Percentiles rank a stretch among this genome's conserved stretches.
Conservation (phyloP, 1,139 yeast species). For the Hansenula lynferdii region DNA sequence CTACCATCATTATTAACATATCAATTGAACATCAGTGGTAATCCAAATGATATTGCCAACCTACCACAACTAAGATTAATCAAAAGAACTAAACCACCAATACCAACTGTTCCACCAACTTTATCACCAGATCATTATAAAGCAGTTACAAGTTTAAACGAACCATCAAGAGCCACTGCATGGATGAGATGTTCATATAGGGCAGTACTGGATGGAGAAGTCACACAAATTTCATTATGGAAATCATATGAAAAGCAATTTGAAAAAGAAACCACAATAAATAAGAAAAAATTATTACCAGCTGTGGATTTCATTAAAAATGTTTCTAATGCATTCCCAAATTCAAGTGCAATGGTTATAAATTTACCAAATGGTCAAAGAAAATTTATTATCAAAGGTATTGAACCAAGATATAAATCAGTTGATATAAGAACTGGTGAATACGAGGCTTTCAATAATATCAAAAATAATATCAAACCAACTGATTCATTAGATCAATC, state of each 20-base stretch:
- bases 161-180: slow-evolving; percentile 88
- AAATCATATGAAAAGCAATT: slow-evolving; percentile 89
- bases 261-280: slow-evolving; percentile 41
- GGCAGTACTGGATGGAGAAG: slow-evolving; percentile 72
- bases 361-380: slow-evolving; percentile 55
- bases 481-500: too few relatives aligned
- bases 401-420: slow-evolving; percentile 57
- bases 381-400: slow-evolving; percentile 88
- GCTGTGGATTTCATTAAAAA: slow-evolving; percentile 97
- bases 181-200: slow-evolving; percentile 95
- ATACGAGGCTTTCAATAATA: slow-evolving; percentile 19
- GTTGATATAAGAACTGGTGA: slow-evolving; percentile 36
- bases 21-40: slow-evolving; percentile 32
- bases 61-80: slow-evolving; percentile 36
- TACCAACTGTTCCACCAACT: slow-evolving; percentile 57
- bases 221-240: slow-evolving; percentile 95
- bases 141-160: slow-evolving; percentile 62
- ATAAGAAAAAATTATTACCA: slow-evolving; percentile 62
- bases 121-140: slow-evolving; percentile 56
- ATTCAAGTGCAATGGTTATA: slow-evolving; percentile 91
- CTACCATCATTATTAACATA: slow-evolving; percentile 61
- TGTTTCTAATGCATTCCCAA: slow-evolving; percentile 86
- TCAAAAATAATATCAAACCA: slow-evolving; percentile 18
- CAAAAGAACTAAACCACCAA: slow-evolving; percentile 40
- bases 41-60: slow-evolving; percentile 28